Evolutionary conservation across 345 rosid species (phyloP).

Genomic region (Camelina hispida): DNA sequence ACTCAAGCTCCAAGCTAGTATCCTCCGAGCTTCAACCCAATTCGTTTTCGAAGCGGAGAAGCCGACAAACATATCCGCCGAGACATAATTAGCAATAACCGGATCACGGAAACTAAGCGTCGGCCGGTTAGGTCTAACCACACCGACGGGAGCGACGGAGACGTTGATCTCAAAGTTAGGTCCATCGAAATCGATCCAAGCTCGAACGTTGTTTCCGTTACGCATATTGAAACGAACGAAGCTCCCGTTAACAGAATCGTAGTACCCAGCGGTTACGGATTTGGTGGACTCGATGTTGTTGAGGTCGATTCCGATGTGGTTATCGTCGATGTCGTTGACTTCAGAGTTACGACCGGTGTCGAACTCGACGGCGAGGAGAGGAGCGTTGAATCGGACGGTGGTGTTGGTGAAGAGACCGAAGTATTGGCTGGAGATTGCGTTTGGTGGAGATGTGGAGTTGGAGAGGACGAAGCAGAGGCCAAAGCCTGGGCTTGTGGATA

Average conservation of each 20-base stretch:
- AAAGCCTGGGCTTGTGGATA: slow-evolving; percentile 75
- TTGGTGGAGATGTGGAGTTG: slow-evolving; percentile 74
- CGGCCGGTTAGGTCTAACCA: slow-evolving; percentile 60
- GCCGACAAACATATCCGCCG: slow-evolving; percentile 76
- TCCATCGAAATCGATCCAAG: slow-evolving; percentile 91
- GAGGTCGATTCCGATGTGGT: slow-evolving; percentile 80
- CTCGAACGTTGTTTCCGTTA: slow-evolving; percentile 69
- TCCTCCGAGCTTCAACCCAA: slow-evolving; percentile 72
- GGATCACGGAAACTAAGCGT: slow-evolving; percentile 63
- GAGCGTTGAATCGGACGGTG: slow-evolving; percentile 49
- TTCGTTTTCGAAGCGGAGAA: slow-evolving; percentile 77
- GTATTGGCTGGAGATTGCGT: slow-evolving; percentile 70
- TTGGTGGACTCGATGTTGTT: slow-evolving; percentile 55
- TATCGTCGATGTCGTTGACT: slow-evolving; percentile 64
- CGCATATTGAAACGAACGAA: slow-evolving; percentile 68
- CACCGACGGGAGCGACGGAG: slow-evolving; percentile 71
- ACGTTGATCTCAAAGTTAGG: slow-evolving; percentile 69
- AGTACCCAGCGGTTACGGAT: slow-evolving; percentile 59
- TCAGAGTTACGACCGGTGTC: slow-evolving; percentile 75
- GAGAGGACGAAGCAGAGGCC: slow-evolving; percentile 89
- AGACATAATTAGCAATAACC: slow-evolving; percentile 71
- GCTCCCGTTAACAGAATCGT: slow-evolving; percentile 52
- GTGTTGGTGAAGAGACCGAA: slow-evolving; percentile 70
- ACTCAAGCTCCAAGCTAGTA: slow-evolving; percentile 90
- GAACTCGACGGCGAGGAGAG: slow-evolving; percentile 79